These are phyloP conservation scores for Tilletia horrida DNA, from an alignment of 1,284 basidiomycete genomes.

Conservation along the genomic window DNA sequence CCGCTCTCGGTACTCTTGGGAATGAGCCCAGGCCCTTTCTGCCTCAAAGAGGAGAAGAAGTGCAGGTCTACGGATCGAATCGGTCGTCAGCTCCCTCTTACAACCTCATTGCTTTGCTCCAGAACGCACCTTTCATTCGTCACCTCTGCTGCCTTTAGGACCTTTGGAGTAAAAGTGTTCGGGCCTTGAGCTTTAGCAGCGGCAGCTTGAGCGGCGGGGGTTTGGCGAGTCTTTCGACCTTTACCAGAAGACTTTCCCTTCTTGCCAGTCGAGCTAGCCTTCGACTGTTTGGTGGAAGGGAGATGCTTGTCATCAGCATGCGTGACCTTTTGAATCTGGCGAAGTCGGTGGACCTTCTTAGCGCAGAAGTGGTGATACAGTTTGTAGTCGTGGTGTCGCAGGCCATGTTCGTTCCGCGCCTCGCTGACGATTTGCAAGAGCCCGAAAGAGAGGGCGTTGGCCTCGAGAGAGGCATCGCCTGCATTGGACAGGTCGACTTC, in stretches of 20 bases:
- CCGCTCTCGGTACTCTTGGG: conserved; percentile 70
- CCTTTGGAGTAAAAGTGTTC: conserved; percentile 6
- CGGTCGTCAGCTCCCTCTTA: background rate
- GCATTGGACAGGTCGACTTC: conserved; percentile 26
- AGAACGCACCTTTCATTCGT: conserved; percentile 1
- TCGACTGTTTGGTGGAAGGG: conserved; percentile 25
- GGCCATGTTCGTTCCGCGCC: conserved; percentile 82
- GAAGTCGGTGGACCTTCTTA: conserved; percentile 80
- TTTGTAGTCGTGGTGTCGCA: conserved; percentile 80
- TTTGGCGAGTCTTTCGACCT: background rate
- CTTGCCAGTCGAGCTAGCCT: conserved; percentile 25
- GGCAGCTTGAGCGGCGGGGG: background rate
- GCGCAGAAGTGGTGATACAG: conserved; percentile 80
- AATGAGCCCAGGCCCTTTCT: conserved; percentile 86
- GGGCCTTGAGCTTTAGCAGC: conserved; percentile 3
- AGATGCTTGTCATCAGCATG: conserved; percentile 58
- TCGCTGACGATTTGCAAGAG: conserved; percentile 80
- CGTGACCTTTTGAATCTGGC: conserved; percentile 76
- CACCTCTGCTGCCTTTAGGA: conserved; percentile 5
- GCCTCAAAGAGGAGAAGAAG: conserved; percentile 81
- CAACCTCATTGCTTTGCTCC: background rate
- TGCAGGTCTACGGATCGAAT: conserved; percentile 56
- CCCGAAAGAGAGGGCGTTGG: conserved; percentile 51
- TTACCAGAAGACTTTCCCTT: conserved; percentile 23
- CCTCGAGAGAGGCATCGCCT: conserved; percentile 11